Evolutionary conservation across 2,329 filamentous ascomycete species (phyloP).

Genomic region (Periconia digitata): DNA sequence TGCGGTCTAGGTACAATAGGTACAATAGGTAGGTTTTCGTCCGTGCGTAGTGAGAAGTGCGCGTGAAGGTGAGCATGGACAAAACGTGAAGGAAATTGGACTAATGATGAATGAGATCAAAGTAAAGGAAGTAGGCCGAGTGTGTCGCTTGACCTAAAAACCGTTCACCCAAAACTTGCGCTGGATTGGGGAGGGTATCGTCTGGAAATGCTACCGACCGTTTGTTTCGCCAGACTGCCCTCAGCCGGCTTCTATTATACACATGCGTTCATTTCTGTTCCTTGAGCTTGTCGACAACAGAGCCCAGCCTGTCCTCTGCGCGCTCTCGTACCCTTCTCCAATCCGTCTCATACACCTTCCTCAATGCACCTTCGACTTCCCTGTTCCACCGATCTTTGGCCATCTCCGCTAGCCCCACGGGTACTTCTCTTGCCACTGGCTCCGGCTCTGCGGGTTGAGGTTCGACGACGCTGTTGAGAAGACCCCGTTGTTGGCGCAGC

Average conservation of each 20-base stretch:
- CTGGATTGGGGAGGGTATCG: constrained; percentile 1
- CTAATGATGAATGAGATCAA: neutral
- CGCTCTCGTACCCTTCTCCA: constrained; percentile 47
- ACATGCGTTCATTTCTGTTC: constrained; percentile 25
- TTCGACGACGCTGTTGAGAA: constrained; percentile 49
- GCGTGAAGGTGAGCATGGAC: constrained; percentile 1
- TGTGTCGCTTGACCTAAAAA: neutral
- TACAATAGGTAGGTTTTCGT: neutral
- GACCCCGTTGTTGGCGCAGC: constrained; percentile 48
- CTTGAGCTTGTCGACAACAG: constrained; percentile 37
- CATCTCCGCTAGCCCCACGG: constrained; percentile 47
- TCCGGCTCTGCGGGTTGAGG: constrained; percentile 45
- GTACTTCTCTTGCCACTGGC: constrained; percentile 41
- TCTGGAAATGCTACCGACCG: neutral
- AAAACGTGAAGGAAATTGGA: neutral
- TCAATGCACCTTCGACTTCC: constrained; percentile 47
- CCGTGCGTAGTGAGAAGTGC: constrained; percentile 3
- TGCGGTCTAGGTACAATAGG: neutral
- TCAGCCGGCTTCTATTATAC: neutral
- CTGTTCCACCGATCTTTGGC: constrained; percentile 55
- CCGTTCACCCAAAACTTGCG: neutral
- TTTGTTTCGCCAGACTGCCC: neutral
- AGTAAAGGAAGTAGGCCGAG: neutral
- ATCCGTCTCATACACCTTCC: constrained; percentile 47
- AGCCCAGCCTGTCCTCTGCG: constrained; percentile 44